Evolutionary conservation across 1,284 basidiomycete genomes (phyloP).

Genomic region (Cerrena zonata): DNA sequence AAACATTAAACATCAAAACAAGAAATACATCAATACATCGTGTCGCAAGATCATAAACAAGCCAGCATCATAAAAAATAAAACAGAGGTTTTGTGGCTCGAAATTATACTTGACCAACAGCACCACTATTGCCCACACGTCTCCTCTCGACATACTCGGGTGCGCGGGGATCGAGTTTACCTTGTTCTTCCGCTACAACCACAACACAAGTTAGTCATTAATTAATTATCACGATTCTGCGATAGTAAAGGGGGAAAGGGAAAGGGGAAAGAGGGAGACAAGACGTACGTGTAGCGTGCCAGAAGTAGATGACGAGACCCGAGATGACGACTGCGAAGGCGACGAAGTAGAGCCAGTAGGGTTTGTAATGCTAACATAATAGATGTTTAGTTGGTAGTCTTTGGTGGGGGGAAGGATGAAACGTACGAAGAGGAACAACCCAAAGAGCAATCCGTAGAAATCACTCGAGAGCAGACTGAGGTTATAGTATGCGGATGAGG

Average conservation of each 20-base stretch:
- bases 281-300: conserved; percentile 69
- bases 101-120: conserved; percentile 23
- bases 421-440: conserved; percentile 40
- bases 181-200: conserved; percentile 67
- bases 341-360: conserved; percentile 81
- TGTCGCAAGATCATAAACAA: too few relatives aligned
- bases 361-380: conserved; percentile 56
- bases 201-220: background rate
- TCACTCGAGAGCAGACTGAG: conserved; percentile 77
- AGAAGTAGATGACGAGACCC: conserved; percentile 79
- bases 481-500: conserved; percentile 80
- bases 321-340: conserved; percentile 62
- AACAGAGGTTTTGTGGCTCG: too few relatives aligned
- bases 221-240: conserved; percentile 3
- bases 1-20: too few relatives aligned
- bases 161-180: conserved; percentile 52
- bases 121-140: conserved; percentile 14
- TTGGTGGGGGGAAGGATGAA: conserved; percentile 1
- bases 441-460: conserved; percentile 80
- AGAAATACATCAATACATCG: too few relatives aligned
- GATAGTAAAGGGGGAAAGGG: background rate
- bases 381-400: background rate
- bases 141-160: conserved; percentile 54
- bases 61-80: too few relatives aligned
- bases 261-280: conserved; percentile 4